Evolutionary conservation across 2,329 filamentous ascomycete genomes (phyloP).

Genomic region (Chaetomiaceae sp.): DNA sequence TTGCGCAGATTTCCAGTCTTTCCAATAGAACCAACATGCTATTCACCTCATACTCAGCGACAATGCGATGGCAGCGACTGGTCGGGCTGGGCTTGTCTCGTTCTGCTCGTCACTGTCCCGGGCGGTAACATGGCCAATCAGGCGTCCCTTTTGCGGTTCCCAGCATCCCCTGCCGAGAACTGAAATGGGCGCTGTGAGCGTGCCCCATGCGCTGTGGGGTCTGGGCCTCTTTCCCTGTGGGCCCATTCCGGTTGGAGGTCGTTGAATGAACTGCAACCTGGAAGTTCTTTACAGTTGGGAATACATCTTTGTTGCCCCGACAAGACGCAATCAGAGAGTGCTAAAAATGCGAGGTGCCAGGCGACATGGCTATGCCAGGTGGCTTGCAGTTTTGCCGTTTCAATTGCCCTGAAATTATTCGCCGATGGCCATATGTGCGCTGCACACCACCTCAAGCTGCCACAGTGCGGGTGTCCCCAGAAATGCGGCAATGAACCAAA

Average conservation of each 20-base stretch:
- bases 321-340: too few relatives aligned
- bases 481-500: background rate
- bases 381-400: too few relatives aligned
- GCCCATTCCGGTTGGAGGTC: background rate
- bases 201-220: conserved; percentile 13
- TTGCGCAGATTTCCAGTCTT: too few relatives aligned
- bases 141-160: conserved; percentile 7
- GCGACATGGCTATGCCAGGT: too few relatives aligned
- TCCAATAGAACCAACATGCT: background rate
- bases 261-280: too few relatives aligned
- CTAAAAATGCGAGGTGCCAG: background rate
- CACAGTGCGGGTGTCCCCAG: background rate
- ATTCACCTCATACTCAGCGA: too few relatives aligned
- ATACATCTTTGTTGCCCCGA: too few relatives aligned
- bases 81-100: conserved; percentile 7
- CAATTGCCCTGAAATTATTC: background rate
- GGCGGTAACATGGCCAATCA: conserved; percentile 33
- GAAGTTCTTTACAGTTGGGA: too few relatives aligned
- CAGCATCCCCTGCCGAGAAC: conserved; percentile 19
- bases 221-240: background rate
- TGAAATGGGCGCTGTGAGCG: conserved; percentile 2
- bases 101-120: conserved; percentile 29
- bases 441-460: too few relatives aligned
- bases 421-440: background rate
- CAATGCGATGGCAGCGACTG: conserved; percentile 19